Percentiles rank a stretch among this genome's conserved stretches.
Conservation (phyloP, 139 green algal species). For the Tetraselmis striata region DNA sequence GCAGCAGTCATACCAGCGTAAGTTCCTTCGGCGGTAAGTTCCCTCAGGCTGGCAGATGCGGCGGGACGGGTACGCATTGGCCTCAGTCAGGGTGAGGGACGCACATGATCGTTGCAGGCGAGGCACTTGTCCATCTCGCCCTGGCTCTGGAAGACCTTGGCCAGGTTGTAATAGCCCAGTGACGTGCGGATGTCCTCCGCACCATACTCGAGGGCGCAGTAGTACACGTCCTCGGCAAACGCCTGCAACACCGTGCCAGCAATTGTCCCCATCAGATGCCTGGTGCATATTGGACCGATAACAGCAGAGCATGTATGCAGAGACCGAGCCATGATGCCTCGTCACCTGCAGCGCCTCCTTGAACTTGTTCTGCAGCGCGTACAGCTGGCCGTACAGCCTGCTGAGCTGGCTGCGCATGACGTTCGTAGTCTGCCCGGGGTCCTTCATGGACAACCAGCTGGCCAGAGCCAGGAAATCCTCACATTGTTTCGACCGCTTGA, state of each 20-base stretch:
- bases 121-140: constrained; percentile 31
- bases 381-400: constrained; percentile 72
- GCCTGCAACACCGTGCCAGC: too few relatives aligned
- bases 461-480: constrained; percentile 72
- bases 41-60: too few relatives aligned
- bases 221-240: constrained; percentile 73
- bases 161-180: constrained; percentile 79
- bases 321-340: constrained; percentile 1
- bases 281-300: too few relatives aligned
- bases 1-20: background rate
- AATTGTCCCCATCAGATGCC: too few relatives aligned
- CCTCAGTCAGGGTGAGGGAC: too few relatives aligned
- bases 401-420: constrained; percentile 73
- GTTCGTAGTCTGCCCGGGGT: constrained; percentile 57
- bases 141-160: constrained; percentile 56
- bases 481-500: constrained; percentile 56
- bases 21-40: too few relatives aligned
- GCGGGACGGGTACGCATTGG: too few relatives aligned
- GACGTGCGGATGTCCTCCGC: constrained; percentile 60
- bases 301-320: background rate
- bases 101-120: constrained; percentile 14
- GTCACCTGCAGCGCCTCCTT: constrained; percentile 8
- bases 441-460: constrained; percentile 64
- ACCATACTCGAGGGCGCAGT: constrained; percentile 69
- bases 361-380: constrained; percentile 44